A percentile compares a stretch with the other conserved stretches of the same genome.
Conservation (phyloP, 331 rosid genomes). For the Acacia pycnantha region DNA sequence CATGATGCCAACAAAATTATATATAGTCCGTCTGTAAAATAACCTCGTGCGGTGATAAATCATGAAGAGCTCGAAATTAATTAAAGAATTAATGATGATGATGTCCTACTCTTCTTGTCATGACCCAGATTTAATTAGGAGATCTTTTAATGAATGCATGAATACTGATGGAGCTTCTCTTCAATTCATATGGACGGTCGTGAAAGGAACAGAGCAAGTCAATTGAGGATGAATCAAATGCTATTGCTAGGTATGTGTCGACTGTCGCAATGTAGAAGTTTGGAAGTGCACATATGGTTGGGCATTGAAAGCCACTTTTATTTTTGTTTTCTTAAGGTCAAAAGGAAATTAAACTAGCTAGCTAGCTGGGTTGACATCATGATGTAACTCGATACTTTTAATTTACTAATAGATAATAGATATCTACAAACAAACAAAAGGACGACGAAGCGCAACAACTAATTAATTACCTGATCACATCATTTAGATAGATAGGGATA, state of each 20-base stretch:
- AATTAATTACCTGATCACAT: constrained; percentile 18
- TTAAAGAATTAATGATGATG: background rate
- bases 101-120: background rate
- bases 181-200: background rate
- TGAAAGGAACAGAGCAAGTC: background rate
- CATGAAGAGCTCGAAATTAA: too few relatives aligned
- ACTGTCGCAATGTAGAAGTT: constrained; percentile 14
- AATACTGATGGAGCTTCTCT: background rate
- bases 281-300: background rate
- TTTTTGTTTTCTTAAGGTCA: background rate
- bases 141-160: constrained; percentile 2
- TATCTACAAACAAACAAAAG: background rate
- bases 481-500: background rate
- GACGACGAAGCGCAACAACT: background rate
- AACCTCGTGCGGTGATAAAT: too few relatives aligned
- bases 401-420: background rate
- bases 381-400: background rate
- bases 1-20: background rate
- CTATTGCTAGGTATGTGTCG: background rate
- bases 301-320: background rate
- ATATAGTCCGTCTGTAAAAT: background rate
- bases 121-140: background rate
- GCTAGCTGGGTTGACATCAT: background rate
- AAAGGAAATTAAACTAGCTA: constrained; percentile 13
- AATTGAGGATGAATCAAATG: background rate